Conservation (phyloP, 2,329 filamentous ascomycete species). For the Corynespora cassiicola region DNA sequence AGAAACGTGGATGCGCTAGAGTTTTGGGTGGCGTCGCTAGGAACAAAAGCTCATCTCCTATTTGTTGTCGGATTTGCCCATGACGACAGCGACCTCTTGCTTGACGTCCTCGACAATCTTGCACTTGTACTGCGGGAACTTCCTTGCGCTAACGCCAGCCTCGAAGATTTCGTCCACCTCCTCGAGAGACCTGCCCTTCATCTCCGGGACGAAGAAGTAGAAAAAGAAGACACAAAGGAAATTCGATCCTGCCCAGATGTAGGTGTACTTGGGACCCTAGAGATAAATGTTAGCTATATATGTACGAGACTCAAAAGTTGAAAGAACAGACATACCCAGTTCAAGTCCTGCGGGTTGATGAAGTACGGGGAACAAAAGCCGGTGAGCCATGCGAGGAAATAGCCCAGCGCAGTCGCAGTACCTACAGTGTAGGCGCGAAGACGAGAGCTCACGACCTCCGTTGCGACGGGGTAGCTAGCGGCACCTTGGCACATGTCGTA, state of each 20-base stretch:
- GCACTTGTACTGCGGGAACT: slow-evolving; percentile 28
- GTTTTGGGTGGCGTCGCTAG: too few relatives aligned
- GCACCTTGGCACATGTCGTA: slow-evolving; percentile 44
- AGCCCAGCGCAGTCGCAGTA: slow-evolving; percentile 40
- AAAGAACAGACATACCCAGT: slow-evolving; percentile 50
- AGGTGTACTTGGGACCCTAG: slow-evolving; percentile 29
- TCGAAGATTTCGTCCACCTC: slow-evolving; percentile 39
- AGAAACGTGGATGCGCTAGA: too few relatives aligned
- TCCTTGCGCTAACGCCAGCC: slow-evolving; percentile 22
- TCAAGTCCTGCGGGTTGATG: slow-evolving; percentile 45
- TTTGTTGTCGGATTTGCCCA: too few relatives aligned
- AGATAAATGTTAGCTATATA: not conserved
- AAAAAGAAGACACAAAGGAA: slow-evolving; percentile 62
- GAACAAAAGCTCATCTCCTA: too few relatives aligned
- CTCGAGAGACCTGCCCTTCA: slow-evolving; percentile 30
- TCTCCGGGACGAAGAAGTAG: slow-evolving; percentile 66
- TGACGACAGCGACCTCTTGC: slow-evolving; percentile 16
- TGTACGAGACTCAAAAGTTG: slow-evolving; percentile 42
- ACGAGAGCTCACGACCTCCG: slow-evolving; percentile 38
- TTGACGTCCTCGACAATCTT: slow-evolving; percentile 27
- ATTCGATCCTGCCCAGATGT: slow-evolving; percentile 36
- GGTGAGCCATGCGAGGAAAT: slow-evolving; percentile 44
- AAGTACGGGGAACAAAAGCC: slow-evolving; percentile 49
- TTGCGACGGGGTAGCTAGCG: slow-evolving; percentile 39
- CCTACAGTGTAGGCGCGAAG: slow-evolving; percentile 45